Percentiles rank a stretch among this genome's conserved stretches.
Conservation (phyloP, 129 eudicot genomes). For the Smallanthus sonchifolius region DNA sequence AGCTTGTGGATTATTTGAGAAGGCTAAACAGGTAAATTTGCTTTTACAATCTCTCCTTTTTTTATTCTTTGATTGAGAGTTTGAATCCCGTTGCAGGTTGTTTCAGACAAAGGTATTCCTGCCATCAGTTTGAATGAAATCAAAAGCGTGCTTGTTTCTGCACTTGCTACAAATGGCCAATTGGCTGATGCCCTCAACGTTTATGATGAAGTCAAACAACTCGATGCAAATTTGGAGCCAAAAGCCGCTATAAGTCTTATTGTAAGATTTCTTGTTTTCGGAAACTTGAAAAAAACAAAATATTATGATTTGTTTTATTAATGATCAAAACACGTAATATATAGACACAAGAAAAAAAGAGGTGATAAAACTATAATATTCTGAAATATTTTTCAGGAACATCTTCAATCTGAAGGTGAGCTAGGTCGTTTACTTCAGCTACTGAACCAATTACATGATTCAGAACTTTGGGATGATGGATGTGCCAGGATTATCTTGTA, state of each 20-base stretch:
- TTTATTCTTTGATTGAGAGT: not conserved
- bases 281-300: not conserved
- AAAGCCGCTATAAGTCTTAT: constrained; percentile 64
- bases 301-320: not conserved
- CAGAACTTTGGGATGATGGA: constrained; percentile 60
- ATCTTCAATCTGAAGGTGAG: constrained; percentile 59
- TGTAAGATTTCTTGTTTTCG: constrained; percentile 37
- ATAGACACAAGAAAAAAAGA: not conserved
- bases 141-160: constrained; percentile 67
- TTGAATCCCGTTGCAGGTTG: constrained; percentile 41
- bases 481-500: constrained; percentile 63
- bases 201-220: constrained; percentile 64
- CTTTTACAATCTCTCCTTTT: not conserved
- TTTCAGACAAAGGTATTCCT: constrained; percentile 43
- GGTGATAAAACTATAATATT: not conserved
- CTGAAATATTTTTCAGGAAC: constrained; percentile 43
- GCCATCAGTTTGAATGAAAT: constrained; percentile 48
- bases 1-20: constrained; percentile 69
- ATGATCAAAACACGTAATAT: not conserved
- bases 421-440: constrained; percentile 51
- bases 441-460: constrained; percentile 48
- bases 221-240: constrained; percentile 54
- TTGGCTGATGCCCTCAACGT: constrained; percentile 59
- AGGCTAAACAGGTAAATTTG: constrained; percentile 66
- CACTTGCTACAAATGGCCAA: constrained; percentile 75